Conservation (phyloP, 164 flowering plant species). For the Magnolia kwangsiensis region DNA sequence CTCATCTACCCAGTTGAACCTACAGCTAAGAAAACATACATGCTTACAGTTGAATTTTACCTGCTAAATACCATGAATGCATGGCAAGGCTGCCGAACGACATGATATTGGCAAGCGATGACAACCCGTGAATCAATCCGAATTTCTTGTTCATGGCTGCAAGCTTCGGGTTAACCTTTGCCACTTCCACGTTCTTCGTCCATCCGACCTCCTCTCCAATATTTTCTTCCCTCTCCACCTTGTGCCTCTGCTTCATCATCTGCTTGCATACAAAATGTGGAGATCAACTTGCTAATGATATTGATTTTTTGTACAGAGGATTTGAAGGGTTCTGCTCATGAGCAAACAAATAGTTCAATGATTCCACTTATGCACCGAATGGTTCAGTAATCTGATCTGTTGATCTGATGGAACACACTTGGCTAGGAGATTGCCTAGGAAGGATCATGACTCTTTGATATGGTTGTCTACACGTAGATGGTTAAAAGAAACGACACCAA, state of each 20-base stretch:
- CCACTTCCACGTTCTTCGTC: constrained; percentile 79
- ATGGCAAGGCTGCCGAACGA: constrained; percentile 89
- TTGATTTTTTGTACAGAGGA: no score
- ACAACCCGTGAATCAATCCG: constrained; percentile 96
- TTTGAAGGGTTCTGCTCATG: no score
- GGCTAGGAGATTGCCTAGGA: no score
- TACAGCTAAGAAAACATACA: background rate
- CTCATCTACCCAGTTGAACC: constrained; percentile 1
- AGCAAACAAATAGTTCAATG: no score
- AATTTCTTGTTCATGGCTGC: constrained; percentile 98
- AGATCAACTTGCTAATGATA: no score
- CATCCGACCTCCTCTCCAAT: constrained; percentile 94
- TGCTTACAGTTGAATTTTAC: constrained; percentile 61
- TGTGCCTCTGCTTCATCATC: constrained; percentile 99
- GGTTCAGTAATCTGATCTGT: no score
- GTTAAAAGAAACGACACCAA: no score
- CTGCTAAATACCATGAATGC: constrained; percentile 97
- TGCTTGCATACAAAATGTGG: constrained; percentile 19
- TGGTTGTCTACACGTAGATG: no score
- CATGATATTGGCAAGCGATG: constrained; percentile 88
- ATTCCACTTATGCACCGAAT: no score
- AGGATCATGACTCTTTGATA: no score
- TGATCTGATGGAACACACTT: no score
- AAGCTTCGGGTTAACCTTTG: constrained; percentile 81
- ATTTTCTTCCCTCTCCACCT: constrained; percentile 81